A percentile compares a stretch with the other conserved stretches of the same genome.
These are phyloP conservation scores for Fusarium austroafricanum DNA, from an alignment of 2,329 filamentous ascomycete species.

Conservation along the genomic window DNA sequence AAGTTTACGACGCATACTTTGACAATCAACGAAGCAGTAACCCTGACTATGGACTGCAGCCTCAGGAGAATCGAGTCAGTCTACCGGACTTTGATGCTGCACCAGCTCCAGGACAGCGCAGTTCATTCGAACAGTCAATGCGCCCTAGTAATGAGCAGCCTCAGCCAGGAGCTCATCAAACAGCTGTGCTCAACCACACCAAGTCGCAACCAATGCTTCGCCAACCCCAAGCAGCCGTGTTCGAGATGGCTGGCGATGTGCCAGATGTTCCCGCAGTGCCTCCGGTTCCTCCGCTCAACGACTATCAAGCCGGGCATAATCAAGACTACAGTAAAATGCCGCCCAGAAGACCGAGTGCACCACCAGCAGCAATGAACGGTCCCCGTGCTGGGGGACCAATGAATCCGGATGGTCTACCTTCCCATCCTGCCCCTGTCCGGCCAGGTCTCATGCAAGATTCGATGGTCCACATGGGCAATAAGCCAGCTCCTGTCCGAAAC, in stretches of 20 bases:
- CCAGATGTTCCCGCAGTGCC: constrained; percentile 66
- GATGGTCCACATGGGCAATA: constrained; percentile 65
- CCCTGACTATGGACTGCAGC: constrained; percentile 38
- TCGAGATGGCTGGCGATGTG: constrained; percentile 76
- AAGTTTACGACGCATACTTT: constrained; percentile 68
- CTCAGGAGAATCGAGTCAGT: constrained; percentile 40
- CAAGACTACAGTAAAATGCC: constrained; percentile 43
- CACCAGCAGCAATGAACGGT: constrained; percentile 34
- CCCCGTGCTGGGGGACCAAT: constrained; percentile 27
- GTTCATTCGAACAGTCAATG: constrained; percentile 63
- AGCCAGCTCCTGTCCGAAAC: constrained; percentile 69
- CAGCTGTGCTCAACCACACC: constrained; percentile 67
- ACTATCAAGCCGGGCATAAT: constrained; percentile 48
- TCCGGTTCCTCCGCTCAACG: constrained; percentile 36
- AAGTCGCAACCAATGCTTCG: constrained; percentile 76
- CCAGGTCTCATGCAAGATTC: constrained; percentile 71
- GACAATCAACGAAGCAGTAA: constrained; percentile 52
- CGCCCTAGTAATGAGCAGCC: constrained; percentile 55
- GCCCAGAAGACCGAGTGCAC: constrained; percentile 49
- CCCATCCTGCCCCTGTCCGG: constrained; percentile 72
- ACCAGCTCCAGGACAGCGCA: constrained; percentile 48
- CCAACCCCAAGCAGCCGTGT: constrained; percentile 74
- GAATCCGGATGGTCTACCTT: constrained; percentile 62
- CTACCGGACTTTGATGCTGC: constrained; percentile 59
- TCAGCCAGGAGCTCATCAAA: constrained; percentile 63